These are phyloP conservation scores for Trypanosomatidae sp. DNA, from an alignment of 208 protist species.

Conservation along the genomic window DNA sequence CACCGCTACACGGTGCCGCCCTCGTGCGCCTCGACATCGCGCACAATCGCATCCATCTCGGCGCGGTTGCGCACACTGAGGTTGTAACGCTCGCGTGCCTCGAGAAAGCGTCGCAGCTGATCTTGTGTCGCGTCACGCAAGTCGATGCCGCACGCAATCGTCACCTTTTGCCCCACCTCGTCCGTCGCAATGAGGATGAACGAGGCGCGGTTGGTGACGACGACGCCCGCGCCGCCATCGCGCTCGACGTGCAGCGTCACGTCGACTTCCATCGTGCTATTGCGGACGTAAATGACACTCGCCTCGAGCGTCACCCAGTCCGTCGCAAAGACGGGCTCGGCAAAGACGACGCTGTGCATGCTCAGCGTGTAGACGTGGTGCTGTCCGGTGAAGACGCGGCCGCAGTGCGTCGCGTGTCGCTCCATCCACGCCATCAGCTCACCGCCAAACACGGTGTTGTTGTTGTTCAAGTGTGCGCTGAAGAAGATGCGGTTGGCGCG, in stretches of 20 bases:
- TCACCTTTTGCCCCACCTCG: constrained; percentile 73
- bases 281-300: constrained; percentile 76
- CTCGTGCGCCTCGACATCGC: no score
- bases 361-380: constrained; percentile 74
- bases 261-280: constrained; percentile 87
- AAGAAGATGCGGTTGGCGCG: constrained; percentile 83
- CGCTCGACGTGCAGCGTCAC: constrained; percentile 60
- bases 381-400: constrained; percentile 79
- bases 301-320: constrained; percentile 82
- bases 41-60: no score
- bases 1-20: no score
- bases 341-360: constrained; percentile 86
- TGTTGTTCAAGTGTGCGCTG: constrained; percentile 77
- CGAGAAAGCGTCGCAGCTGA: constrained; percentile 48
- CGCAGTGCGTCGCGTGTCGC: constrained; percentile 76
- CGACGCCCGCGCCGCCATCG: constrained; percentile 9
- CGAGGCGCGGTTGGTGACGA: constrained; percentile 74
- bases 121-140: constrained; percentile 45
- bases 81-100: constrained; percentile 52
- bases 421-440: constrained; percentile 91
- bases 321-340: constrained; percentile 66
- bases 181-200: constrained; percentile 80
- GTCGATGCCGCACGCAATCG: constrained; percentile 55
- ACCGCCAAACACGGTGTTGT: constrained; percentile 89
- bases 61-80: no score